Evolutionary conservation across 768 basidiomycete genomes (phyloP), one percentile per base, ranked within the genome.

Genomic region (Leccinellum rugosiceps): DNA sequence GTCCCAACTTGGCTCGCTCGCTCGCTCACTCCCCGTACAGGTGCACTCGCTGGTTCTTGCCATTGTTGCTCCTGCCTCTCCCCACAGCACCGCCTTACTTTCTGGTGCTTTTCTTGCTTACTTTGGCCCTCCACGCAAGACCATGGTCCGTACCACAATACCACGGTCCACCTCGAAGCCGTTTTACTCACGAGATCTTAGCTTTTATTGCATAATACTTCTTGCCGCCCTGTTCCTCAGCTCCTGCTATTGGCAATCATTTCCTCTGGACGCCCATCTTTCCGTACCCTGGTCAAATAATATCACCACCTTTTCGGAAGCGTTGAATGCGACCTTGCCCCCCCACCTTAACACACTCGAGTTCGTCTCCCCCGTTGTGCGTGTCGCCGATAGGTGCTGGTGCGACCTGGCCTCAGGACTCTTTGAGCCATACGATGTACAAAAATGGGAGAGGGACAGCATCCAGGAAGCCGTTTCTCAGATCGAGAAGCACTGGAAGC

Each of bases 231-330:
- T 93, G 50, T 93, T 92, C 69, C 78, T 91, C 58, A 89, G 92
- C 15, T 89, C 92, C 17, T 94, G 92, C 70, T 92, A 92, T 72
- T 93, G 92, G 92, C 88, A 90, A 60, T 89, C 92, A 30, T 83
- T 91, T 56, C 82, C 86, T 23, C 70, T 85, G 48, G 81, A 85
- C 58, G 83, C 80, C 26, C 76, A 80, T 1, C 83, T 92, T 57
- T 80, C 83, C 13, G 69, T 67, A 17, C 86, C 88, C 10, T 90
- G 87, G 87, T 72, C 84, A 5, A 77, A 81, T 47, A 84, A 86
- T 65, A 80, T 90, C 69, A 87, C 85, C 13, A 90, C 89, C 15
- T 90, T 88, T 67, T 79, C 81, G 1, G 81, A 88, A 34, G 88
- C 87, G 3, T 70, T 91, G 55, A 80, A 78, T 49, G 73, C 80